Base-by-base conservation (phyloP, 345 rosid species). In the Hibiscus trionum region DNA sequence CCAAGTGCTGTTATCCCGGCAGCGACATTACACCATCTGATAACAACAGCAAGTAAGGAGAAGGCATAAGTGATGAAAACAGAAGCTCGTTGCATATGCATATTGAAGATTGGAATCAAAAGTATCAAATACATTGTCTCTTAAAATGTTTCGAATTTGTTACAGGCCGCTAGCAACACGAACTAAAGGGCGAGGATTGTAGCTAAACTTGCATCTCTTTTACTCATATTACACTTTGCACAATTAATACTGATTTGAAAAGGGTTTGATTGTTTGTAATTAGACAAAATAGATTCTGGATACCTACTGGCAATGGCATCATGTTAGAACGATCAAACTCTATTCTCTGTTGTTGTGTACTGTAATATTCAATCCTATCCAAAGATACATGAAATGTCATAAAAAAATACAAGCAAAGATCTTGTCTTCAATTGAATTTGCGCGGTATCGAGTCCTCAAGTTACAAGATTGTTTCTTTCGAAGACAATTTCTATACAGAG, bases 1-100 rank as follows among this genome's bases (percentile, higher is more conserved):
- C 91, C 91, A 31, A 85, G 86, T 76, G 88, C 88, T 11, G 86
- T 86, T 56, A 85, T 85, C 79, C 93, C 83, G 16, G 83, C 90
- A 8, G 79, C 93, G 5, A 85, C 93, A 12, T 75, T 88, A 82
- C 93, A 86, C 82, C 90, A 88, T 61, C 75, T 88, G 75, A 81
- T 88, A 64, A 58, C 85, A 31, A 29, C 80, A 55, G 63, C 87
- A 73, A 63, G 85, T 7, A 86, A 86, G 80, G 89, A 78, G 77
- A 88, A 88, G 66, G 84, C 85, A 33, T 86, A 64, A 47, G 24
- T 12, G 15, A 49, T 29, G 49, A 55, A 53, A 55, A 17, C 62
- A 70, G 7, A 33, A 35, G 62, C 4, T 17, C 3, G 15, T 49
- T 6, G 16, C 31, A 15, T 4, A 10, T 31, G 27, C 11, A 29